Evolutionary conservation across 2,329 filamentous ascomycete genomes (phyloP), one percentile per base, ranked within the genome.

Genomic region (Knoxdaviesia capensis): DNA sequence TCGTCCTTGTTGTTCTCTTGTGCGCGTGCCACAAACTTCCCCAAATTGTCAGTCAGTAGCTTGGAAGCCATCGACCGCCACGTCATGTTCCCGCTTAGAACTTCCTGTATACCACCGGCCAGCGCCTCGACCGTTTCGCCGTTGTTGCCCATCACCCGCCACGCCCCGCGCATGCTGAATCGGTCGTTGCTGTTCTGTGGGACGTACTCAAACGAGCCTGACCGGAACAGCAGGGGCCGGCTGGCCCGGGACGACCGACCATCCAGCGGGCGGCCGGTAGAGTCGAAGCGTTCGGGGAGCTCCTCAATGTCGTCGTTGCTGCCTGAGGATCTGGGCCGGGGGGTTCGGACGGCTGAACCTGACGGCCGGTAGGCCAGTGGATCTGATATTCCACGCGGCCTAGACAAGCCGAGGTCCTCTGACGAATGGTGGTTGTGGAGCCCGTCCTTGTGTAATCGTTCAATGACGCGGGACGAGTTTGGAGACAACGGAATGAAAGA

Each of bases 401-500:
- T 40, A 6, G 32, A 5, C 38, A 32, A 11, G 38, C 33, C 10
- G 42, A 43, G 34, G 6, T 36, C 28, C 38, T 40, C 28, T 33
- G 9, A 31, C 38, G 38, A 33, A 20, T 38, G 20, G 20, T 20
- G 20, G 20, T 20, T 20, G 20, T 20, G 20, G 20, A 20, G 20
- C 20, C 20, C 20, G 20, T 20, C 20, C 41, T 31, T 38, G 6
- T 31, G 38, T 10, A 39, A 38, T 29, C 31, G 30, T 11, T 31
- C 35, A 9, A 44, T 33, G 9, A 43, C 44, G 11, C 38, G 43
- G 8, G 44, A 44, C 6, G 45, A 47, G 41, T 64, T 60, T 1
- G 67, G 67, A 3, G 66, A 70, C 36, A 71, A 50, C 0, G 67
- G 66, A 3, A 61, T 58, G 43, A 69, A 71, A 2, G 54, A 48